Evolutionary conservation across 106 monocot genomes (phyloP).

Genomic region (Acanthochlamys bracteata): DNA sequence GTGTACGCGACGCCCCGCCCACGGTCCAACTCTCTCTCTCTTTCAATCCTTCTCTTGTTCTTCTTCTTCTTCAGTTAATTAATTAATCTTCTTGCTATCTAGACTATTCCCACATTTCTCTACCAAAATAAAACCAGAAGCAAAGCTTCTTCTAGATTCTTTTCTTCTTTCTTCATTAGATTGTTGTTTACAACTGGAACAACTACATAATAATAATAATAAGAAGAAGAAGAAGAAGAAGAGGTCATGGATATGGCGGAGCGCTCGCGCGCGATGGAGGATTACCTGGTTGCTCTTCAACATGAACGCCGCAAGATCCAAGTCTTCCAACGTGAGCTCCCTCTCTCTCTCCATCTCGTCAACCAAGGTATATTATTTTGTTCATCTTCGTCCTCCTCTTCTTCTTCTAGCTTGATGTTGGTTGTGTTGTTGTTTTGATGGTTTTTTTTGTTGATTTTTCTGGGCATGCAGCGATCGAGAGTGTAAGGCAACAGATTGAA

Average conservation of each 20-base stretch:
- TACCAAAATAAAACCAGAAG: background rate
- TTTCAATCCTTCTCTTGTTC: background rate
- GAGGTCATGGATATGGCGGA: slow-evolving; percentile 20
- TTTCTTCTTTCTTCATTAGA: background rate
- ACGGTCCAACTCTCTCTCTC: slow-evolving; percentile 3
- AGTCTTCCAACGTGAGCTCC: slow-evolving; percentile 44
- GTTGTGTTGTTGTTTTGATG: background rate
- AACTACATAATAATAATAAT: no score
- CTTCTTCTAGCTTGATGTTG: background rate
- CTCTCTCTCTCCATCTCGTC: slow-evolving; percentile 44
- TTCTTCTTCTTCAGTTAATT: background rate
- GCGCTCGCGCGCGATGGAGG: slow-evolving; percentile 6
- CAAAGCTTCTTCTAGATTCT: background rate
- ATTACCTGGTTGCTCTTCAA: slow-evolving; percentile 34
- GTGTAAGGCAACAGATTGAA: slow-evolving; percentile 22
- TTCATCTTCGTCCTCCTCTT: background rate
- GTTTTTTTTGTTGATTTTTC: slow-evolving; percentile 1
- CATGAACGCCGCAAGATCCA: slow-evolving; percentile 40
- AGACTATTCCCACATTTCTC: no score
- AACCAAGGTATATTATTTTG: slow-evolving; percentile 15
- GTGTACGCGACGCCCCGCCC: slow-evolving; percentile 30
- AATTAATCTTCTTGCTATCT: no score
- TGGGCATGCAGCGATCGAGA: slow-evolving; percentile 41
- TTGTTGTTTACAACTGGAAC: background rate
- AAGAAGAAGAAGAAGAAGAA: background rate